Base-by-base conservation (phyloP, 345 rosid species). In the Luvunga scandens region DNA sequence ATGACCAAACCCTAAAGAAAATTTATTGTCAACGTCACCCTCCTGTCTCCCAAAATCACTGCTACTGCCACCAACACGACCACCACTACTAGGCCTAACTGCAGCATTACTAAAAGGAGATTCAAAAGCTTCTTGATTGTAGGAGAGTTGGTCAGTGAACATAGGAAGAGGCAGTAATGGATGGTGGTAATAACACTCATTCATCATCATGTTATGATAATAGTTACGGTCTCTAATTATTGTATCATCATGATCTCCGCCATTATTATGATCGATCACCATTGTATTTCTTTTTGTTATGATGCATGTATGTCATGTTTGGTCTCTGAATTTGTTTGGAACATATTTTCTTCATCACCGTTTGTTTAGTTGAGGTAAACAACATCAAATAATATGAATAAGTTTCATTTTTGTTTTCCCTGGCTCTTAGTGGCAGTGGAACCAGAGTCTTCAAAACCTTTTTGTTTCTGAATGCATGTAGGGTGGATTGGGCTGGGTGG, bases 251-350 rank as follows among this genome's bases (percentile, higher is more conserved):
- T 42, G 50, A 42, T 12, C 16, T 2, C 4, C 18, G 5, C 50
- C 50, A 13, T 45, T 45, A 45, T 45, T 45, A 45, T 45, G 50
- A 45, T 42, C 50, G 9, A 42, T 12, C 50, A 12, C 50, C 4
- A n/a, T 69, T 33, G 69, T 71, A 16, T 25, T 80, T 55, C 65
- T 72, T 80, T 59, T 5, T 45, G 50, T 62, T 27, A 2, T 6
- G 64, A 30, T 28, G 48, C 66, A 56, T n/a, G 22, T 45, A 19
- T 13, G 45, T 69, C 31, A 45, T 64, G 28, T 12, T 34, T 12
- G 53, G 28, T 67, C 31, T 34, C 42, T 60, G 33, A 66, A 72
- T 6, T 38, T 71, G 42, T 19, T 28, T 69, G 31, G 33, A 56
- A 55, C 1, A 8, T 76, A 14, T 68, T 67, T 77, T 57, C 57